Base-by-base conservation (phyloP, 768 basidiomycete genomes). In the Boletus reticulatus region DNA sequence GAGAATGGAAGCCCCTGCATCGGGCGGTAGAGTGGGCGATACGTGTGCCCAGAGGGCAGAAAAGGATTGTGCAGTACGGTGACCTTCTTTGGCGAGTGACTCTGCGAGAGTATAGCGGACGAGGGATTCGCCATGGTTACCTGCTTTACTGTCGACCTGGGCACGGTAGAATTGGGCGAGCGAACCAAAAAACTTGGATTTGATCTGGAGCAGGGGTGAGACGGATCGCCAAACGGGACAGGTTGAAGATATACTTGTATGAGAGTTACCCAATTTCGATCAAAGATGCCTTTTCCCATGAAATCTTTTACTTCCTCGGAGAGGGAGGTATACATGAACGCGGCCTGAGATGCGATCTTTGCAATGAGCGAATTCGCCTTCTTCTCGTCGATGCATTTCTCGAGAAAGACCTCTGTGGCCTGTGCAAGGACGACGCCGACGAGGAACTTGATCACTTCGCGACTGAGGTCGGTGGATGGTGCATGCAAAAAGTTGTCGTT, bases 401-500 rank as follows among this genome's bases (percentile, higher is more conserved):
- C 97, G 63, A 92, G 87, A 69, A 98, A 97, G 37, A 98, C 89
- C 69, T 98, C 96, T 0, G 92, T 94, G 1, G 95, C 94, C 72
- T 98, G 96, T 0, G 92, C 94, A 16, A 92, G 78, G 67, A 94
- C 94, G 62, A 96, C 57, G n/a, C 84, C 83, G 2, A 94, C 85
- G 38, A 97, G 78, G 62, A 96, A 92, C 72, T 96, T 95, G 78
- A 99, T 82, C 52, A 98, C 92, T 56, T 98, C 96, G 19, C 93
- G 81, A 65, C 88, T 89, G 43, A 98, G 83, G 74, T 98, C 97
- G 2, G 92, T 97, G 20, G 91, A 94, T 0, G 97, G 97, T 0
- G 96, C 97, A 65, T 99, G 97, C 0, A 99, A 77, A 72, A 99
- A 99, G 81, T 99, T 98, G 73, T 99, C 97, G 75, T 98, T 98